Base-by-base conservation (phyloP, 148 eudicot species). In the Polygonum aviculare region DNA sequence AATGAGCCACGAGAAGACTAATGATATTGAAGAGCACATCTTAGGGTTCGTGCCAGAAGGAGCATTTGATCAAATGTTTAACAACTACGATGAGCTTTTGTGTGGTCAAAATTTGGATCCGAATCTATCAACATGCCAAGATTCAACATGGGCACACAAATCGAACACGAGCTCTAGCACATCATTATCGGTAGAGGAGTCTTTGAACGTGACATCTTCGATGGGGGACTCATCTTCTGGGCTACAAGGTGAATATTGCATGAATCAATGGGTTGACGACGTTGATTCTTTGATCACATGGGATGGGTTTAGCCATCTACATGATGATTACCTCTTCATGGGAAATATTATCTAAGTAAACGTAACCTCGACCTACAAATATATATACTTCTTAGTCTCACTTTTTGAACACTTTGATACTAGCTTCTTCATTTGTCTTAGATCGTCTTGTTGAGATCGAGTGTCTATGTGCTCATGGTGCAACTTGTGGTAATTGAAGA, bases 211-310 rank as follows among this genome's bases (percentile, higher is more conserved):
- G 9, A 44, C 41, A 12, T 55, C 67, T 18, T 52, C 77, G 16
- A 36, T 52, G 44, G 67, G 45, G 15, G 77, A 75, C 18, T 44
- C 50, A 45, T 48, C 75, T 3, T 72, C 75, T 19, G 50, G 12
- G 16, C 5, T 72, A 36, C 81, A 79, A 38, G 79, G 75, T 72
- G 80, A 77, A 44, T 19, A 16, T 8, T 77, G 69, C 49, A 35
- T 74, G 18, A 80, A 82, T 57, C 78, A 83, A 22, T 85, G 85
- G 86, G 82, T 83, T 74, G 87, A 82, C 36, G 77, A 77, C 72
- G 83, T 78, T 48, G 84, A 83, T 81, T 81, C 88, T 16, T 33
- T 85, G 77, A 78, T 85, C 26, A 79, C 84, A 75, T 85, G 84
- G 84, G 86, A 85, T 49, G 76, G 55, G 19, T 83, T 83, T 47